These are phyloP conservation scores for Xylaria sp. DNA, from an alignment of 2,329 filamentous ascomycete genomes.

Conservation along the genomic window DNA sequence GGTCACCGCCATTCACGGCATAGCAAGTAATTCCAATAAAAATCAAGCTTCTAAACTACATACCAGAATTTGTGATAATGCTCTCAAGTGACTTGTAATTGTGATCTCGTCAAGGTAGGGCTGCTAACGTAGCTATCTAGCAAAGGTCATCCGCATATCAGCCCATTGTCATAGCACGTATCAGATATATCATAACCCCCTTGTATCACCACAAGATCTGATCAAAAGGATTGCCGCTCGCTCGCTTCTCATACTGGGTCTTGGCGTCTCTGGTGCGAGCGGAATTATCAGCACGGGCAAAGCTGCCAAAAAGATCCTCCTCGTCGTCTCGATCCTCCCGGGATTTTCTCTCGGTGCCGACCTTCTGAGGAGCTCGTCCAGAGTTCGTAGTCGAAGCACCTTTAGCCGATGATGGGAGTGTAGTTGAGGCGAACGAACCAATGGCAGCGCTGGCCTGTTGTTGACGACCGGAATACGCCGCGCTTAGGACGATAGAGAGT, in stretches of 20 bases:
- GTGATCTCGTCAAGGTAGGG: too few relatives aligned
- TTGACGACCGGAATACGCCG: constrained; percentile 9
- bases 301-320: not conserved
- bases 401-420: not conserved
- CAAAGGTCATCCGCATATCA: too few relatives aligned
- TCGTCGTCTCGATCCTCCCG: not conserved
- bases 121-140: too few relatives aligned
- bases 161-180: not conserved
- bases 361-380: not conserved
- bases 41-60: too few relatives aligned
- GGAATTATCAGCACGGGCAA: not conserved
- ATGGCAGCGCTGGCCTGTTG: not conserved
- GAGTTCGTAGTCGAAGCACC: not conserved
- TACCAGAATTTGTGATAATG: too few relatives aligned
- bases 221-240: not conserved
- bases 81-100: too few relatives aligned
- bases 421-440: constrained; percentile 6
- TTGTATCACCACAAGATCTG: constrained; percentile 12
- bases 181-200: not conserved
- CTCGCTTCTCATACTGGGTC: not conserved
- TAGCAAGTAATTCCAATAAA: too few relatives aligned
- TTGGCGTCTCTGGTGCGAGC: not conserved
- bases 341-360: not conserved
- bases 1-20: too few relatives aligned
- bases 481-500: constrained; percentile 3